Evolutionary conservation across 1,139 yeast species (phyloP).

Genomic region (Taphrina deformans): DNA sequence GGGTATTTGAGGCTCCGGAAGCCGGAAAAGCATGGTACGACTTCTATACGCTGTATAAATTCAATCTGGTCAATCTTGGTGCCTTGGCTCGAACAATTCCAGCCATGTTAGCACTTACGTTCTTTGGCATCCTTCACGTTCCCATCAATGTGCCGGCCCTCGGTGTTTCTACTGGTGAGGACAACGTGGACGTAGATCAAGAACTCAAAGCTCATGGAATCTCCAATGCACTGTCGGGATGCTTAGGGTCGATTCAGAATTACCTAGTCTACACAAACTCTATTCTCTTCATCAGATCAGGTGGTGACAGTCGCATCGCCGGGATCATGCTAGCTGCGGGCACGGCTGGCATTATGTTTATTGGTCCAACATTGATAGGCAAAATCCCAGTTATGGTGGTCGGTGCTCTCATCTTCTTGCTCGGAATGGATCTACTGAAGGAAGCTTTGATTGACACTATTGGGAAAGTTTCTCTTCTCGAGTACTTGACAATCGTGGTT

Average conservation of each 20-base stretch:
- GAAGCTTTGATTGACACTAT: constrained; percentile 85
- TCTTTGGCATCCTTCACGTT: constrained; percentile 91
- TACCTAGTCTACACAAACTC: constrained; percentile 93
- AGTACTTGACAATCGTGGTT: constrained; percentile 76
- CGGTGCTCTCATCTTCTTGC: constrained; percentile 81
- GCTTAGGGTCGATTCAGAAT: constrained; percentile 74
- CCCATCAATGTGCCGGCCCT: constrained; percentile 97
- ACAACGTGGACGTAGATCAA: constrained; percentile 78
- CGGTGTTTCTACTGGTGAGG: constrained; percentile 84
- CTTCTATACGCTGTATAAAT: constrained; percentile 70
- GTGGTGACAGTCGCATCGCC: constrained; percentile 85
- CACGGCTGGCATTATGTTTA: constrained; percentile 74
- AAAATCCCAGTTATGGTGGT: constrained; percentile 93
- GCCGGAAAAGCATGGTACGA: constrained; percentile 82
- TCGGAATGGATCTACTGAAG: constrained; percentile 84
- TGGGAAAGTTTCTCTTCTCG: constrained; percentile 72
- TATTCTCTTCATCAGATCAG: constrained; percentile 85
- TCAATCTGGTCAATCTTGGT: constrained; percentile 69
- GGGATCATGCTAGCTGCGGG: constrained; percentile 83
- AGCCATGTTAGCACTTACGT: constrained; percentile 91
- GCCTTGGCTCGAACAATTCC: constrained; percentile 72
- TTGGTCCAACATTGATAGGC: constrained; percentile 92
- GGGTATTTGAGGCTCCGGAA: constrained; percentile 72
- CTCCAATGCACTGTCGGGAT: constrained; percentile 84
- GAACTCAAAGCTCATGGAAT: constrained; percentile 94